These are phyloP conservation scores for Hemisphaericaspora lyxosophila DNA, from an alignment of 1,139 yeast genomes.

Conservation along the genomic window DNA sequence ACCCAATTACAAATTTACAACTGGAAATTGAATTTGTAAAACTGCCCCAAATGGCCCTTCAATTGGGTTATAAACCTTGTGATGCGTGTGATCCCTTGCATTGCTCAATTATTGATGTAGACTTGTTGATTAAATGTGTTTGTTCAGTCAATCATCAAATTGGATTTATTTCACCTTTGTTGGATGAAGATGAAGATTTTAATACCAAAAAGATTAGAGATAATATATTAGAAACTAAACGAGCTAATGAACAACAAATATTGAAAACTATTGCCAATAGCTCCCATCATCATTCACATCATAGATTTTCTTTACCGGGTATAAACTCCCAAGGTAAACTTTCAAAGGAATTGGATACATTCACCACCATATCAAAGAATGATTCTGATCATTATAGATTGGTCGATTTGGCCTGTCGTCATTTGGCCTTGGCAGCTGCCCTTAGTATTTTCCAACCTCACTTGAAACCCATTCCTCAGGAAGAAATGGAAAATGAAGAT, in stretches of 20 bases:
- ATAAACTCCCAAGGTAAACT: conserved; percentile 24
- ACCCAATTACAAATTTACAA: conserved; percentile 43
- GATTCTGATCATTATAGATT: conserved; percentile 69
- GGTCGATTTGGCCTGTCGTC: conserved; percentile 80
- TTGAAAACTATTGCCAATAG: conserved; percentile 21
- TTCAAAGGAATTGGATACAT: conserved; percentile 26
- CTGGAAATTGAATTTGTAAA: conserved; percentile 47
- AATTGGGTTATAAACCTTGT: conserved; percentile 52
- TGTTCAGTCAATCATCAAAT: conserved; percentile 54
- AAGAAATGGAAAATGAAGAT: conserved; percentile 18
- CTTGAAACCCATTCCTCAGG: conserved; percentile 10
- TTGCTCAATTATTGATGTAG: conserved; percentile 47
- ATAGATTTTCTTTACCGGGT: conserved; percentile 30
- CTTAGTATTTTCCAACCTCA: conserved; percentile 43
- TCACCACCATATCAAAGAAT: conserved; percentile 45
- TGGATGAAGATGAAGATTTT: conserved; percentile 47
- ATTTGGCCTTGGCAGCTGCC: conserved; percentile 79
- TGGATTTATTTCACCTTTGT: conserved; percentile 54
- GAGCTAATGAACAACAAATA: conserved; percentile 28
- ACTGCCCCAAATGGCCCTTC: conserved; percentile 41
- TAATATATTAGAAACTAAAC: conserved; percentile 34
- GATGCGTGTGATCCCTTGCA: conserved; percentile 48
- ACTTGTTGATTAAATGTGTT: conserved; percentile 59
- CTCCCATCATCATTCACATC: conserved; percentile 1
- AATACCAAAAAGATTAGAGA: conserved; percentile 41